phyloP scores from a whole-genome alignment of 192 early-diverging fungal species.

The Gryganskiella cystojenkinii region DNA sequence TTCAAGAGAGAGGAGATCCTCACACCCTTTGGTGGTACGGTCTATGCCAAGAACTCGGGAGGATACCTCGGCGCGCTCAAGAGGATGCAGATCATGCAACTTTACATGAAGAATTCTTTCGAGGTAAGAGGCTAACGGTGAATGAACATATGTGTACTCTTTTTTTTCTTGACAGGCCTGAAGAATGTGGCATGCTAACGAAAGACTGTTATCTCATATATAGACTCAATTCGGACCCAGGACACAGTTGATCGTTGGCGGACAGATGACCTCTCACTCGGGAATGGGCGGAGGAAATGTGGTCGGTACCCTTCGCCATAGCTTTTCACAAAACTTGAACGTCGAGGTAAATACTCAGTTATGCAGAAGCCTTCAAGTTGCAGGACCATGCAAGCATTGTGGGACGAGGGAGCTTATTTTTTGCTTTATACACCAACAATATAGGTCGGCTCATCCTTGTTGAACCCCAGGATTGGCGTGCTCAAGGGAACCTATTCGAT shows the following conservation, averaged over 20 bases:
- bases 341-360: conserved; percentile 63
- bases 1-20: conserved; percentile 60
- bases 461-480: conserved; percentile 66
- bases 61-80: conserved; percentile 33
- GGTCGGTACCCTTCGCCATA: conserved; percentile 80
- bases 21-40: conserved; percentile 53
- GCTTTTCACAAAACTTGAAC: conserved; percentile 76
- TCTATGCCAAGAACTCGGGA: conserved; percentile 27
- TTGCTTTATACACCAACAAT: no score
- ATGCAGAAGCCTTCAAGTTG: neutral
- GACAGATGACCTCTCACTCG: conserved; percentile 71
- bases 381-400: neutral
- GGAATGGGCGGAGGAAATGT: conserved; percentile 83
- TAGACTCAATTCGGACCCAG: conserved; percentile 65
- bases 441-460: conserved; percentile 66
- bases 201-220: neutral
- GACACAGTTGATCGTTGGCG: conserved; percentile 63
- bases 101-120: conserved; percentile 73
- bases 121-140: conserved; percentile 44
- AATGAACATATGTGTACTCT: no score
- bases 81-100: conserved; percentile 57
- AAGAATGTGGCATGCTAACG: neutral
- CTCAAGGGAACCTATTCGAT: conserved; percentile 67
- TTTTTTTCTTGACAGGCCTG: neutral
- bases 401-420: neutral